Conservation (phyloP, 768 basidiomycete genomes). For the Lactifluus subvellereus region DNA sequence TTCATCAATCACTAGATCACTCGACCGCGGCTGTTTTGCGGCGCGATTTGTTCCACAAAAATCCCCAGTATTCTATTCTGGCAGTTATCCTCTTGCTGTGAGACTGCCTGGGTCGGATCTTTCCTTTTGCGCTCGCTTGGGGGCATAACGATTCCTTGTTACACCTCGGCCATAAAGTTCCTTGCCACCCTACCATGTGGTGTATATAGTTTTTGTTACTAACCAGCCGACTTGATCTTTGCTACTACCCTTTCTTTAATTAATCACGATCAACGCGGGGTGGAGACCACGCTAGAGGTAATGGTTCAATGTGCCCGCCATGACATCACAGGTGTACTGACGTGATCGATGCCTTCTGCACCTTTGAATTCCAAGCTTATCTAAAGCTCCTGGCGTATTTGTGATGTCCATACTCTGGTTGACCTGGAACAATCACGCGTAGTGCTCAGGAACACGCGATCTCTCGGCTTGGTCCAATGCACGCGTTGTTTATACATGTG, state of each 20-base stretch:
- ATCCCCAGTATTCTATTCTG: background rate
- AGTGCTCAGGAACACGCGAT: too few relatives aligned
- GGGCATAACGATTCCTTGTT: background rate
- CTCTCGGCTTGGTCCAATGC: background rate
- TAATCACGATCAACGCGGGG: background rate
- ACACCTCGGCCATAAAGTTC: background rate
- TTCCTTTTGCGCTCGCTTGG: background rate
- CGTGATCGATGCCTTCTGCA: slow-evolving; percentile 1
- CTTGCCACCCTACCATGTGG: background rate
- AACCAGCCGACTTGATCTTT: background rate
- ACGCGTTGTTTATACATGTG: background rate
- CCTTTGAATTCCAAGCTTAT: slow-evolving; percentile 14
- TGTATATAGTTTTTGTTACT: background rate
- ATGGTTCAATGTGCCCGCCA: background rate
- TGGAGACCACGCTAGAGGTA: background rate
- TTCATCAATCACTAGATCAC: background rate
- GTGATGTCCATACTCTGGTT: background rate
- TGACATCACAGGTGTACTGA: slow-evolving; percentile 16
- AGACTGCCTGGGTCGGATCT: background rate
- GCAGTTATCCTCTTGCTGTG: background rate
- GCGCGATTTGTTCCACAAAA: background rate
- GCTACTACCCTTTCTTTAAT: background rate
- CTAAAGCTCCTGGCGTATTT: background rate
- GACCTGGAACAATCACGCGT: background rate
- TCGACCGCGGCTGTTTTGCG: background rate